Percentiles rank a stretch among this genome's conserved stretches.
Evolutionary conservation across 768 basidiomycete genomes (phyloP).

Genomic region (Leccinum boreale): DNA sequence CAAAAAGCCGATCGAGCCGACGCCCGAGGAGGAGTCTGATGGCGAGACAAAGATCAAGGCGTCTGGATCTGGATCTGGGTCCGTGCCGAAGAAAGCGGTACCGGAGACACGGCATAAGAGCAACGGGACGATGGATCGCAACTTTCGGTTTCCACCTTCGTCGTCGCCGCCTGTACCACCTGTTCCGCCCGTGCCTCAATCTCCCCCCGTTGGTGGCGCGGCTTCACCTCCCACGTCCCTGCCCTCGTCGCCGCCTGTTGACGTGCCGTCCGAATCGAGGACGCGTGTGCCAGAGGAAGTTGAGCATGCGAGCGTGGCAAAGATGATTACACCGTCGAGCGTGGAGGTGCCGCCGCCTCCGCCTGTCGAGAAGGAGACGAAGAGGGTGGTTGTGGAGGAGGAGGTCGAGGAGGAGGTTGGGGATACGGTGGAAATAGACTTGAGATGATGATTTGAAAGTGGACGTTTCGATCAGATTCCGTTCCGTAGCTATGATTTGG

Average conservation of each 20-base stretch:
- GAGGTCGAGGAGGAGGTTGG: constrained; percentile 73
- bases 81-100: constrained; percentile 20
- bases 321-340: constrained; percentile 53
- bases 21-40: constrained; percentile 46
- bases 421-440: constrained; percentile 70
- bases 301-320: constrained; percentile 16
- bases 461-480: background rate
- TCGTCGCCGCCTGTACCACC: constrained; percentile 7
- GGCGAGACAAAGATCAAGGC: constrained; percentile 34
- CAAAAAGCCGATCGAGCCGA: constrained; percentile 44
- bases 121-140: constrained; percentile 74
- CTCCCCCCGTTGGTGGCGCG: constrained; percentile 16
- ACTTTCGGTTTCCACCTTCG: constrained; percentile 63
- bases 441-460: constrained; percentile 37
- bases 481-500: too few species aligned
- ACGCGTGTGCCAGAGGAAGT: constrained; percentile 1
- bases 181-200: constrained; percentile 1
- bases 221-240: constrained; percentile 15
- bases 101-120: constrained; percentile 38
- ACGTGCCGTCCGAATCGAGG: constrained; percentile 21
- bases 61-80: background rate
- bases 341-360: constrained; percentile 81
- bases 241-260: constrained; percentile 21
- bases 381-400: constrained; percentile 44
- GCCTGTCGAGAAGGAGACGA: constrained; percentile 69